These are phyloP conservation scores for Gynandropsis gynandra DNA, from an alignment of 345 rosid species.

Conservation along the genomic window DNA sequence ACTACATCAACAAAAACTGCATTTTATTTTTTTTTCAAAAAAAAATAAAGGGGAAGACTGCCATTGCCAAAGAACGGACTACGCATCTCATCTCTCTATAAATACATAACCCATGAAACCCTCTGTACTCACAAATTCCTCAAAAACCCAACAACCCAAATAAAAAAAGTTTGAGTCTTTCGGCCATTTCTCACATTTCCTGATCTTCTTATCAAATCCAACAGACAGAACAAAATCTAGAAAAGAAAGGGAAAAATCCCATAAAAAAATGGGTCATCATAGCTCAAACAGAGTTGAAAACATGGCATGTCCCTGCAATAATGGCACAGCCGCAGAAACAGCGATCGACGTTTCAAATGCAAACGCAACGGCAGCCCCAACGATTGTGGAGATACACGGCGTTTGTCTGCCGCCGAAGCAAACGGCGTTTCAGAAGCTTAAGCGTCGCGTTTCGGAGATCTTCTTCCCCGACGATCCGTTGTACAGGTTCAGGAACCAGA, in stretches of 20 bases:
- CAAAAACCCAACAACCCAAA: too few relatives aligned
- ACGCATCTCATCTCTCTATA: too few relatives aligned
- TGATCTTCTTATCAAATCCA: too few relatives aligned
- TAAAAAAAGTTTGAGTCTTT: too few relatives aligned
- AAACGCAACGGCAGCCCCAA: conserved; percentile 12
- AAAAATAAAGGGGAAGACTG: too few relatives aligned
- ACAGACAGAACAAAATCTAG: too few relatives aligned
- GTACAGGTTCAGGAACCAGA: conserved; percentile 67
- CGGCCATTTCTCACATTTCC: too few relatives aligned
- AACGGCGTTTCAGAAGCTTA: conserved; percentile 60
- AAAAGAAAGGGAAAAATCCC: background rate
- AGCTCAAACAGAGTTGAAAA: conserved; percentile 31
- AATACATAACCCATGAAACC: too few relatives aligned
- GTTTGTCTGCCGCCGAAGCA: conserved; percentile 70
- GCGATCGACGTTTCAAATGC: background rate
- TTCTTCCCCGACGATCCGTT: conserved; percentile 98
- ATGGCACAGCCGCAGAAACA: conserved; percentile 10
- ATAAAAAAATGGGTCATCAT: conserved; percentile 26
- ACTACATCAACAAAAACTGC: too few relatives aligned
- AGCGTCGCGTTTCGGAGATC: conserved; percentile 48
- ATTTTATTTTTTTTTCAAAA: too few relatives aligned
- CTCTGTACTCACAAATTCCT: too few relatives aligned
- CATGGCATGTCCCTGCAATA: conserved; percentile 29
- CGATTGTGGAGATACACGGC: conserved; percentile 44
- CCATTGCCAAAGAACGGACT: too few relatives aligned